Base-by-base conservation (phyloP, 2,329 filamentous ascomycete genomes). In the Ceratocystis papillata region DNA sequence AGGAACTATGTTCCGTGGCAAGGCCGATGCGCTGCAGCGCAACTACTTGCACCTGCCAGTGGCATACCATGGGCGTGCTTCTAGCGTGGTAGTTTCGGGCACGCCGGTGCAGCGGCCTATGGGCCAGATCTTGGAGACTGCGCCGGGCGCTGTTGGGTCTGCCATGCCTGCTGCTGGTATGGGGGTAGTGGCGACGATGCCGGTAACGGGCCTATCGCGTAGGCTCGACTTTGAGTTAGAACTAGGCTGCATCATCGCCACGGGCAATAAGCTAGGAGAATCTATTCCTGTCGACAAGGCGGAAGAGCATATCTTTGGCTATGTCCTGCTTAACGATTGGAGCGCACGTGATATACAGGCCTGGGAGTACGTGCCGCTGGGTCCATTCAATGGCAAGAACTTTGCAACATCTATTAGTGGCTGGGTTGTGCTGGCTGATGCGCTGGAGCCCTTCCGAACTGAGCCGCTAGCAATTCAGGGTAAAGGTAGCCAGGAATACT, bases 31-130 rank as follows among this genome's bases (percentile, higher is more conserved):
- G 0, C 77, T 90, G 25, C 85, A 89, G 71, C 84, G 85, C 30
- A 90, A 89, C 73, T 90, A 90, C 74, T 86, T 81, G 70, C 84
- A 89, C 70, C 77, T 91, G 0, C 88, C 87, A 0, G 85, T 90
- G 1, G 87, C 83, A 5, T 90, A 91, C 70, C 87, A 90, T 72
- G 86, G 87, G 1, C 81, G 87, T 66, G 85, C 87, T 3, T 87
- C 84, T 1, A 87, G 84, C 2, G 80, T 90, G 4, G 84, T 89
- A 0, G 77, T 87, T n/a, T 88, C 85, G 0, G 87, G 86, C 8
- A 88, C 87, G 0, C 79, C 81, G 0, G 81, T 90, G 63, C 78
- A 80, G 28, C 79, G 88, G 57, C 88, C 87, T 0, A 81, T 83
- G 62, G 87, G 87, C 1, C 87, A 90, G 73, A 84, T 88, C 67